phyloP scores from a whole-genome alignment of 495 filamentous ascomycete genomes.

The Lophiotrema nucula region DNA sequence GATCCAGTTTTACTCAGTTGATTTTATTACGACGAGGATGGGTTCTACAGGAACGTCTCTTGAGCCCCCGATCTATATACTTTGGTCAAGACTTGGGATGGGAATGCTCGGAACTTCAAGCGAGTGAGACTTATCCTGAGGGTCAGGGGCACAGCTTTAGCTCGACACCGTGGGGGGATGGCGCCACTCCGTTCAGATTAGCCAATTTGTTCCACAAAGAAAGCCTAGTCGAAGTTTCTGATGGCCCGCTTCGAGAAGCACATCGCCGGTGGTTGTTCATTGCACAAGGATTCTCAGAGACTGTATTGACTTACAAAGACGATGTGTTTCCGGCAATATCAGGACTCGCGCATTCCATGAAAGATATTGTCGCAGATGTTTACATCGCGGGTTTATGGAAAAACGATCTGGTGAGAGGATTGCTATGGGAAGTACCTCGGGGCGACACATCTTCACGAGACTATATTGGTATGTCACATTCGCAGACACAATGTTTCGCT shows the following conservation, averaged over 20 bases:
- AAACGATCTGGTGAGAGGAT: neutral
- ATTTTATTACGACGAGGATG: conserved; percentile 6
- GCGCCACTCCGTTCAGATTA: neutral
- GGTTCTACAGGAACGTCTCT: conserved; percentile 18
- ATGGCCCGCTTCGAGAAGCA: neutral
- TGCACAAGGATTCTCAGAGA: neutral
- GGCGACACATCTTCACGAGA: neutral
- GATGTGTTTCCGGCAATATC: conserved; percentile 33
- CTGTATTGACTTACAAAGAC: neutral
- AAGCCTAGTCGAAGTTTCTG: neutral
- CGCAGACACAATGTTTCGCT: neutral
- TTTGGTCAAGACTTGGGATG: conserved; percentile 6
- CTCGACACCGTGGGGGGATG: neutral
- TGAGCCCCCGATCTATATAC: conserved; percentile 8
- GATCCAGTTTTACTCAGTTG: too few species aligned
- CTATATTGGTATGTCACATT: neutral
- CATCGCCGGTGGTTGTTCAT: conserved; percentile 1
- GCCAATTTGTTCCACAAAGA: neutral
- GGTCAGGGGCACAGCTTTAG: neutral
- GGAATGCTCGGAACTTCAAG: conserved; percentile 4
- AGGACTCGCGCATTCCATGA: conserved; percentile 33
- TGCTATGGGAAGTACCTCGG: conserved; percentile 1
- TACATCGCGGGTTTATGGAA: conserved; percentile 26
- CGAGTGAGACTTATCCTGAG: conserved; percentile 7
- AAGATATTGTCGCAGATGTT: neutral